Conservation (phyloP, 805 yeast genomes). For the Wickerhamomyces ciferrii region DNA sequence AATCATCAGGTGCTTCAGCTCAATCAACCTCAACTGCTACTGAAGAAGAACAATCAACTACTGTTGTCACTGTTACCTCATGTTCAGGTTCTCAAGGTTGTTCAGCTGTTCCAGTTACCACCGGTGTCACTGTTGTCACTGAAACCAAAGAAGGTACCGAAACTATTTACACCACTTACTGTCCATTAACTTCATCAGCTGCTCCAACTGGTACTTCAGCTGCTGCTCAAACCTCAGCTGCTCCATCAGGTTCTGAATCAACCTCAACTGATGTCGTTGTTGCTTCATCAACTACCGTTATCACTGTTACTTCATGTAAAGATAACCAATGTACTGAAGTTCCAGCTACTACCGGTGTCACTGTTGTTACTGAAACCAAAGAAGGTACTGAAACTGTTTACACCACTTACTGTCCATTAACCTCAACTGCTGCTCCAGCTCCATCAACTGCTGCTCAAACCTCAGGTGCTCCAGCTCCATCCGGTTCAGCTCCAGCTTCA, state of each 20-base stretch:
- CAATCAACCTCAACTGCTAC: background rate
- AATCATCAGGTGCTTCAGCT: background rate
- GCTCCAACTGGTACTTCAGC: background rate
- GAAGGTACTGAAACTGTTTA: constrained; percentile 14
- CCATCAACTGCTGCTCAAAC: background rate
- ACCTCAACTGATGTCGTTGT: background rate
- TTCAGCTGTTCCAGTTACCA: constrained; percentile 24
- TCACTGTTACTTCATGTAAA: background rate
- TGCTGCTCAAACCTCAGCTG: background rate
- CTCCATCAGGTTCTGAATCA: no score
- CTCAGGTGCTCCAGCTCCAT: no score
- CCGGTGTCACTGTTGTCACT: constrained; percentile 19
- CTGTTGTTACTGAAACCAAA: constrained; percentile 13
- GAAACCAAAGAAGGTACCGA: constrained; percentile 12
- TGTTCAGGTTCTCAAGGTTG: background rate
- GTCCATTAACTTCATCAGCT: constrained; percentile 19
- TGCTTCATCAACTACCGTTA: background rate
- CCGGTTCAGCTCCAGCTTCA: no score
- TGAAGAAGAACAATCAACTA: background rate
- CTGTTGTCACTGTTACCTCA: background rate
- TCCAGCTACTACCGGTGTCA: background rate
- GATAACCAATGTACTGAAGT: background rate
- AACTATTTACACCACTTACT: constrained; percentile 27
- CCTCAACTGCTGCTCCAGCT: constrained; percentile 6
- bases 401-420: constrained; percentile 24